Base-by-base conservation (phyloP, 805 yeast species). In the Myxozyma neglecta region DNA sequence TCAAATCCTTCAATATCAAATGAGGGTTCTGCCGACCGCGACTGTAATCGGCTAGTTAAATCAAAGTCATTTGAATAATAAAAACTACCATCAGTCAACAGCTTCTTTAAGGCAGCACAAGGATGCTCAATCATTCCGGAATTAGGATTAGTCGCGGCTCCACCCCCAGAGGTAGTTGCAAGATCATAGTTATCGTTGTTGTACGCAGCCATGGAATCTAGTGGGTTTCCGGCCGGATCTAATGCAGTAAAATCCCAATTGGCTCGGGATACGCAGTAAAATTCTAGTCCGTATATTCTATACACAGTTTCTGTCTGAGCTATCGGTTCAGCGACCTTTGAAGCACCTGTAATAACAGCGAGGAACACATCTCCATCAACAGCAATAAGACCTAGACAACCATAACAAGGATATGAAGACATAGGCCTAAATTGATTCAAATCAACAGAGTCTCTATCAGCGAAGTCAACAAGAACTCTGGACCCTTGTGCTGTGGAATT, bases 31-130 rank as follows among this genome's bases (percentile, higher is more conserved):
- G 64, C 61, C 7, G 60, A 52, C 24, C 67, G 60, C 52, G 83
- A 79, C 74, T 93, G 98, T 64, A 94, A 76, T 6, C 87, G 79
- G n/a, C 90, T 87, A 0, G 99, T 94, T 68, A 94, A 76, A 74
- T 94, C 99, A 74, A 91, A 94, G 75, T 91, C 93, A 4, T 90
- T 86, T 57, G 97, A 89, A 76, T 87, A 94, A 75, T 89, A 93
- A 72, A 94, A 94, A 0, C 96, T 89, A 2, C 98, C 97, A 71
- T 88, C 89, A 29, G 87, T 81, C 54, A 94, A 76, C 49, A 94
- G 77, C 73, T 90, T 91, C 68, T 86, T 83, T 63, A 94, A 73
- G 56, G 88, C 94, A 50, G 79, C 80, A 71, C 98, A 91, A 0
- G 98, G 98, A 70, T 93, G 96, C 61, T 83, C 86, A 48, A 62